Evolutionary conservation across 495 filamentous ascomycete genomes (phyloP), one percentile per base, ranked within the genome.

Genomic region (Saxophila tyrrhenica): DNA sequence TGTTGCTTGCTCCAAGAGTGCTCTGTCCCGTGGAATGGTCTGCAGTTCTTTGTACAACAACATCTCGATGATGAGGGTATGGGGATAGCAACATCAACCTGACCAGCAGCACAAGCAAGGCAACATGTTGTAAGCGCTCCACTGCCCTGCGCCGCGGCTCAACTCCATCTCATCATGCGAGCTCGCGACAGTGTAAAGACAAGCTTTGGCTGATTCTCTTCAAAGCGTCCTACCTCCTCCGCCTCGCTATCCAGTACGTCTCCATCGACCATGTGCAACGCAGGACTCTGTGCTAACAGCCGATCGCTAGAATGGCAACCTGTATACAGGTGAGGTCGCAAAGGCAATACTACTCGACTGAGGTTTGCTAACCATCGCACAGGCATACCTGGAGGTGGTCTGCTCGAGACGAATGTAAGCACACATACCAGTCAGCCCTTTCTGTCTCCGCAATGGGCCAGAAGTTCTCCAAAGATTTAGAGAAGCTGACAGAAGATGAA

Each of bases 401-500:
- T 91, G 59, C 81, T 92, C 60, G 92, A 98, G 73, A 95, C 90
- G 48, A 94, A 89, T 69, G 29, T 35, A 13, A 35, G 29, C 13
- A 5, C 7, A 5, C 29, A 35, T 35, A 5, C 13, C 5, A 7
- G 29, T 13, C 29, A 35, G 7, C 5, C 29, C 29, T 5, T 35
- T 13, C 29, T 35, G 29, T 13, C 29, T n/a, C n/a, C n/a, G n/a
- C n/a, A n/a, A n/a, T n/a, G n/a, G n/a, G n/a, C n/a, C n/a, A n/a
- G n/a, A n/a, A n/a, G n/a, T n/a, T n/a, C n/a, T n/a, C n/a, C n/a
- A n/a, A n/a, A n/a, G n/a, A n/a, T n/a, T n/a, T n/a, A n/a, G n/a
- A n/a, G n/a, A n/a, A n/a, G 29, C 13, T 35, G 29, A 5, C 13
- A 35, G 13, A 7, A 97, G 19, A 48, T 5, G 7, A 13, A 9